Evolutionary conservation across 495 filamentous ascomycete species (phyloP), one percentile per base, ranked within the genome.

Genomic region (Neurospora sp.): DNA sequence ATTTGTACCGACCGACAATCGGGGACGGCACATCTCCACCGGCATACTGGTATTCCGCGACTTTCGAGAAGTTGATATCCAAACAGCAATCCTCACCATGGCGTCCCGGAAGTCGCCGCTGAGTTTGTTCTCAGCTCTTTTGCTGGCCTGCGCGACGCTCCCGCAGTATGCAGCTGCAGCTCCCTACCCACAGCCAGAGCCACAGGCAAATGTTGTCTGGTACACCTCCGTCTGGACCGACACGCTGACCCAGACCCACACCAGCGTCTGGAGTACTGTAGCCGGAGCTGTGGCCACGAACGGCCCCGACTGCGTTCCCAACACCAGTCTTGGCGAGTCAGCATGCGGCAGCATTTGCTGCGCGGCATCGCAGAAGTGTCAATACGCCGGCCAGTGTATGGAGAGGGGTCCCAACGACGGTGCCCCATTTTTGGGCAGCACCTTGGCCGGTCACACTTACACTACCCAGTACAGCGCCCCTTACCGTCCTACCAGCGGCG

Each of bases 281-380:
- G 75, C 78, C 53, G 78, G 78, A 22, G 78, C 78, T 59, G 80
- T 85, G 2, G 78, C 87, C 22, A 78, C 80, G 40, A 78, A 80
- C n/a, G 81, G 79, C 9, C 81, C 82, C 22, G 84, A 83, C 44
- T 96, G 93, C 82, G 80, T 86, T 22, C 82, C 83, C 10, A 76
- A 77, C 11, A 75, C 70, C 48, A 84, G 86, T 2, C 77, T 89
- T 5, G 89, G 88, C 69, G 86, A 94, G 79, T 86, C 83, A 4
- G 85, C 85, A 1, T 97, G 94, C 78, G 94, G 93, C 11, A 81
- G 74, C 39, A 89, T 88, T 71, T 97, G 94, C 83, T 97, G 94
- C 79, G 86, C 88, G 16, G 85, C 83, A 70, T 88, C 87, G 70
- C 91, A 94, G 79, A 89, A 89, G 75, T 97, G 94, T 79, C 82